A percentile compares a stretch with the other conserved stretches of the same genome.
phyloP scores from a whole-genome alignment of 2,329 filamentous ascomycete genomes.

The Macrophomina phaseolina region DNA sequence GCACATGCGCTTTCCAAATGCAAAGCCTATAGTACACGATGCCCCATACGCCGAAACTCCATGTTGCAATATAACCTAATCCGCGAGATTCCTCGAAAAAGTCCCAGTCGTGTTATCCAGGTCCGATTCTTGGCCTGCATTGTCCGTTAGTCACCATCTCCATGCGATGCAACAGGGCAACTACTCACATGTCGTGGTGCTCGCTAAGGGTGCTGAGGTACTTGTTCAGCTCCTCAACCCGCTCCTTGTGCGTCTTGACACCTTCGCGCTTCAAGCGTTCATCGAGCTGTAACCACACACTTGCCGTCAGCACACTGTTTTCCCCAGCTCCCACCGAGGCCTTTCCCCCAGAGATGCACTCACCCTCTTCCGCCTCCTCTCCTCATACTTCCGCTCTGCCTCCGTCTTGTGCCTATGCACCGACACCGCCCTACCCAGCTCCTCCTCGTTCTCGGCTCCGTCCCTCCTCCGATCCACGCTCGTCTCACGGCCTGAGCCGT shows the following conservation, averaged over 20 bases:
- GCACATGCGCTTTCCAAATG: background rate
- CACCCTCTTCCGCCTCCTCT: constrained; percentile 80
- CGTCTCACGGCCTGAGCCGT: background rate
- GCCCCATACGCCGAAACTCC: constrained; percentile 13
- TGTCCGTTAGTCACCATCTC: constrained; percentile 31
- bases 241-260: constrained; percentile 94
- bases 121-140: constrained; percentile 59
- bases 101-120: constrained; percentile 54
- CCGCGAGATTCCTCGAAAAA: background rate
- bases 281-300: constrained; percentile 65
- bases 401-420: constrained; percentile 71
- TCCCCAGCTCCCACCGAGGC: constrained; percentile 11
- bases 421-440: constrained; percentile 31
- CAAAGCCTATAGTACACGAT: background rate
- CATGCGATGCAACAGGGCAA: background rate
- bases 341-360: constrained; percentile 40
- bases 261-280: constrained; percentile 83
- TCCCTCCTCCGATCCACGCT: background rate
- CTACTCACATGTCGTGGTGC: constrained; percentile 87
- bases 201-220: constrained; percentile 92
- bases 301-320: constrained; percentile 5
- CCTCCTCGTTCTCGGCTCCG: constrained; percentile 30
- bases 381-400: constrained; percentile 79
- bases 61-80: background rate
- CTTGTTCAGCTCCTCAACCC: constrained; percentile 92